phyloP scores from a whole-genome alignment of 129 eudicot genomes.

The Silybum marianum region DNA sequence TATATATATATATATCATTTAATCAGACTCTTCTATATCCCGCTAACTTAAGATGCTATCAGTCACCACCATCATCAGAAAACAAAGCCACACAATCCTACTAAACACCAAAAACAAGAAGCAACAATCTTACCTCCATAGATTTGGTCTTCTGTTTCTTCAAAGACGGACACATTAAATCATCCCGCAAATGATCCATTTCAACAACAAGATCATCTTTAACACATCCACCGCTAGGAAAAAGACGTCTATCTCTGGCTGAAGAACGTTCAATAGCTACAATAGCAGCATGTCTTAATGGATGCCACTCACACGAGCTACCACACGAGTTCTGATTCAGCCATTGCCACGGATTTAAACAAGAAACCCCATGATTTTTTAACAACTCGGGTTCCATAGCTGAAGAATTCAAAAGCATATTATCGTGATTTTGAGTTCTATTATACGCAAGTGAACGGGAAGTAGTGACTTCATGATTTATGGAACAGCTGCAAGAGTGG shows the following conservation, averaged over 20 bases:
- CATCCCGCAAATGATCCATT: slow-evolving; percentile 31
- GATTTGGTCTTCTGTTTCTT: slow-evolving; percentile 63
- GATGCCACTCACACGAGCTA: slow-evolving; percentile 62
- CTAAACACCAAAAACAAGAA: background rate
- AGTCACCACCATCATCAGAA: background rate
- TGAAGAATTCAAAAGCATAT: slow-evolving; percentile 28
- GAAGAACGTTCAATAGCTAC: slow-evolving; percentile 87
- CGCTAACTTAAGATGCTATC: slow-evolving; percentile 3
- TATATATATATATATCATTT: background rate
- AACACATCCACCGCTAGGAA: slow-evolving; percentile 41
- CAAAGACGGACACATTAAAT: slow-evolving; percentile 41
- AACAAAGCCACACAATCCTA: background rate
- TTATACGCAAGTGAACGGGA: slow-evolving; percentile 10
- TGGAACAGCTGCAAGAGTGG: slow-evolving; percentile 33
- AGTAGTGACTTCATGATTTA: slow-evolving; percentile 25
- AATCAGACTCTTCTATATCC: background rate
- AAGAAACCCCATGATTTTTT: slow-evolving; percentile 41
- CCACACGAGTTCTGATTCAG: slow-evolving; percentile 36
- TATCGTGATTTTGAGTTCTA: slow-evolving; percentile 29
- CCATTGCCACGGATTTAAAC: slow-evolving; percentile 90
- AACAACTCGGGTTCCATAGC: slow-evolving; percentile 28
- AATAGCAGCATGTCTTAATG: slow-evolving; percentile 92
- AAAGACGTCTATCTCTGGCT: slow-evolving; percentile 70
- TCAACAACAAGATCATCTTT: slow-evolving; percentile 30
- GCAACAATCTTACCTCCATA: slow-evolving; percentile 44